A percentile compares a stretch with the other conserved stretches of the same genome.
phyloP scores from a whole-genome alignment of 805 yeast genomes.

The Yarrowia phangngaensis region DNA sequence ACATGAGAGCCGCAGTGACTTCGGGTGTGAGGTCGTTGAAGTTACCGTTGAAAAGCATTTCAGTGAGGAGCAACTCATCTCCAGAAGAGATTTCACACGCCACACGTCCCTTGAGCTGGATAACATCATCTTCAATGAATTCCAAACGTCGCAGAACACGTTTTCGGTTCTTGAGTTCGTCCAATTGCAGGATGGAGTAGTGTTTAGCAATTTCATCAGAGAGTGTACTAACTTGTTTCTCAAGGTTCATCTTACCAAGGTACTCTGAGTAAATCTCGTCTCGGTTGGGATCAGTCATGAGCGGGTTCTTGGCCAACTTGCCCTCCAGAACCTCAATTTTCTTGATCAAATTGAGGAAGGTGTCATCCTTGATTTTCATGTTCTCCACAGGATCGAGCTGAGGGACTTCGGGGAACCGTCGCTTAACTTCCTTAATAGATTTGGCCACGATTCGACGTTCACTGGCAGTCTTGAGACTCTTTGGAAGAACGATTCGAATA shows the following conservation, averaged over 20 bases:
- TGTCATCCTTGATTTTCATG: constrained; percentile 84
- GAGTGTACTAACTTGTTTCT: constrained; percentile 54
- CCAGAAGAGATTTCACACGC: constrained; percentile 96
- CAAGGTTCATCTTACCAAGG: constrained; percentile 58
- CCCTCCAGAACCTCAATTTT: constrained; percentile 81
- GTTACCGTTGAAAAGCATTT: constrained; percentile 90
- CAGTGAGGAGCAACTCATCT: constrained; percentile 73
- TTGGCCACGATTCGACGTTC: constrained; percentile 57
- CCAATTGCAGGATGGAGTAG: constrained; percentile 87
- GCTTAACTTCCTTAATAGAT: constrained; percentile 72
- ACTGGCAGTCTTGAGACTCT: constrained; percentile 50
- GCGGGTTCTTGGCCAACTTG: constrained; percentile 68
- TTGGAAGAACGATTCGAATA: constrained; percentile 75
- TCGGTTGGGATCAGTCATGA: constrained; percentile 44
- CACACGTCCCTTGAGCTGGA: constrained; percentile 94
- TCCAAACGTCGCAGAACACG: constrained; percentile 89
- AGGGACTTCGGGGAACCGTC: constrained; percentile 87
- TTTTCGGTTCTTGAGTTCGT: constrained; percentile 88
- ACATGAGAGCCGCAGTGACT: constrained; percentile 85
- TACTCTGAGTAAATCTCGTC: constrained; percentile 60
- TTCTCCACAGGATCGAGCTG: constrained; percentile 81
- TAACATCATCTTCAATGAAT: constrained; percentile 85
- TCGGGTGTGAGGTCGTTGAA: constrained; percentile 84
- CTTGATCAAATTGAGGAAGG: constrained; percentile 64
- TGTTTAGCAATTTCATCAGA: constrained; percentile 72